Evolutionary conservation across 805 yeast species (phyloP).

Genomic region (Yarrowia sp.): DNA sequence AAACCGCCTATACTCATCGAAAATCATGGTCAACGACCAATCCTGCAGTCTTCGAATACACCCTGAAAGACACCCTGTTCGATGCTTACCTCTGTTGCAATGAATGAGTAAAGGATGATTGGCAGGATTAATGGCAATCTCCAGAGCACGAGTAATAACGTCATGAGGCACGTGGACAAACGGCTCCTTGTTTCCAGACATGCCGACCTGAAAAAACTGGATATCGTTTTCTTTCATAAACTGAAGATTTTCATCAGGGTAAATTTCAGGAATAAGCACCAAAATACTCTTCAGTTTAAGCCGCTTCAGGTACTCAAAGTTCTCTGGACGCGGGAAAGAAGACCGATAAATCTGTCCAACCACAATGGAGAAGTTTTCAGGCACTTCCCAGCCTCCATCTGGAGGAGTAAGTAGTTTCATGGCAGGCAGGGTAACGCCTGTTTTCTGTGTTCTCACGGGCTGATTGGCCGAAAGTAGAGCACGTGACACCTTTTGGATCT

Average conservation of each 20-base stretch:
- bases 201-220: slow-evolving; percentile 77
- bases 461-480: background rate
- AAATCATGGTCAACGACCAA: slow-evolving; percentile 92
- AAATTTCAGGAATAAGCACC: slow-evolving; percentile 87
- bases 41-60: slow-evolving; percentile 83
- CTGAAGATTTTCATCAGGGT: slow-evolving; percentile 71
- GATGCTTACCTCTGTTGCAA: slow-evolving; percentile 94
- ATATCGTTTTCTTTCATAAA: slow-evolving; percentile 64
- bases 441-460: background rate
- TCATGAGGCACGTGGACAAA: slow-evolving; percentile 50
- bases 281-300: slow-evolving; percentile 70
- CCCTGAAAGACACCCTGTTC: slow-evolving; percentile 96
- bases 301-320: slow-evolving; percentile 64
- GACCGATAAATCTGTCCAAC: slow-evolving; percentile 76
- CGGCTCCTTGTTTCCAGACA: slow-evolving; percentile 80
- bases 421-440: slow-evolving; percentile 11
- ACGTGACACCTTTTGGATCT: background rate
- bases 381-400: slow-evolving; percentile 45
- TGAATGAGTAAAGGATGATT: slow-evolving; percentile 93
- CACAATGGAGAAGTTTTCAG: slow-evolving; percentile 90
- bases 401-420: slow-evolving; percentile 11
- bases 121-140: slow-evolving; percentile 74
- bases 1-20: slow-evolving; percentile 91
- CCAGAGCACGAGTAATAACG: slow-evolving; percentile 73
- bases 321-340: slow-evolving; percentile 84